Conservation (phyloP, 2,329 filamentous ascomycete species). For the Aspergillus terreus region DNA sequence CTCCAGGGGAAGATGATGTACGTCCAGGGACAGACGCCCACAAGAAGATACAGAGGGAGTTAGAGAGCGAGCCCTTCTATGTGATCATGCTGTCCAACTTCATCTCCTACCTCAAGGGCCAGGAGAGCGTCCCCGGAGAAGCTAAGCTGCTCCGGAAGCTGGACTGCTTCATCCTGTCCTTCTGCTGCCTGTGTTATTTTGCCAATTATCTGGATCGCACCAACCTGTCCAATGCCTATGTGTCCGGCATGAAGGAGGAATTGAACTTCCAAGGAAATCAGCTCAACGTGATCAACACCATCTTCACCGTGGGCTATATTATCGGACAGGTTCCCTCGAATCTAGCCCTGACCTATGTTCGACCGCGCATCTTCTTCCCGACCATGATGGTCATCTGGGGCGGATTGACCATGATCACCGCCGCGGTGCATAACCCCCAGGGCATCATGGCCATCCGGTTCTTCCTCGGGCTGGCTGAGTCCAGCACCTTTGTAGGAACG, state of each 20-base stretch:
- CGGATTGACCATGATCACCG: slow-evolving; percentile 29
- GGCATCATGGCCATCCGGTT: slow-evolving; percentile 36
- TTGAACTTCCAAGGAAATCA: slow-evolving; percentile 29
- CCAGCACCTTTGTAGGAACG: slow-evolving; percentile 31
- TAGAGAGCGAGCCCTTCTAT: not conserved
- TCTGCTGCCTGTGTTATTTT: slow-evolving; percentile 47
- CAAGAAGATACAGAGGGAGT: not conserved
- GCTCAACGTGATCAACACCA: slow-evolving; percentile 22
- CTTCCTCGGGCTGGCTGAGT: slow-evolving; percentile 32
- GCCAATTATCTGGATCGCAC: slow-evolving; percentile 47
- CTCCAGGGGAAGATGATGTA: too few relatives aligned
- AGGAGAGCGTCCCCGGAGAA: slow-evolving; percentile 20
- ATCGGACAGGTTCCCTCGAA: slow-evolving; percentile 23
- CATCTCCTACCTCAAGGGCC: slow-evolving; percentile 7
- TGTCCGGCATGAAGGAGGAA: slow-evolving; percentile 35
- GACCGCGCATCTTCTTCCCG: slow-evolving; percentile 25
- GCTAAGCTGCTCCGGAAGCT: slow-evolving; percentile 49
- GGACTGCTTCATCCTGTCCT: slow-evolving; percentile 47
- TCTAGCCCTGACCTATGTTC: slow-evolving; percentile 24
- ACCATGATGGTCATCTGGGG: slow-evolving; percentile 30
- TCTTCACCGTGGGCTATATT: slow-evolving; percentile 24
- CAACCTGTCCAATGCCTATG: slow-evolving; percentile 48
- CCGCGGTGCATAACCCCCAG: slow-evolving; percentile 25
- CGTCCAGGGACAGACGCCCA: too few relatives aligned
- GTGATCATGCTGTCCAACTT: slow-evolving; percentile 4